phyloP scores from a whole-genome alignment of 176 grass and related monocot species.

The Cymbopogon citratus region DNA sequence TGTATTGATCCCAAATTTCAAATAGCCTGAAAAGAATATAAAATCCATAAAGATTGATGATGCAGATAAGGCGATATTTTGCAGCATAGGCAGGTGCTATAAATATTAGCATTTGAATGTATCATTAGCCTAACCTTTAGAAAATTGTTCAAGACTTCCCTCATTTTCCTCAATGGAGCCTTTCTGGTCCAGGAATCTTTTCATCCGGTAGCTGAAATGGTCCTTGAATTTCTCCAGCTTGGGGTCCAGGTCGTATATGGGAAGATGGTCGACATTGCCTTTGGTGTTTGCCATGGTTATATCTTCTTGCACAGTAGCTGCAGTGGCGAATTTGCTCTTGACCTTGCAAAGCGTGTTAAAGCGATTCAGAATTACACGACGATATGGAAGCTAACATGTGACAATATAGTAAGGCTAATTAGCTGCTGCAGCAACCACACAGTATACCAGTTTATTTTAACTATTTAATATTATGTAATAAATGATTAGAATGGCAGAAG shows the following conservation, averaged over 20 bases:
- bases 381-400: neutral
- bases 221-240: conserved; percentile 57
- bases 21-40: conserved; percentile 52
- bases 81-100: neutral
- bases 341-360: conserved; percentile 27
- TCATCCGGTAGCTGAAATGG: conserved; percentile 69
- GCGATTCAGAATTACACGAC: neutral
- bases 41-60: neutral
- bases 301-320: conserved; percentile 32
- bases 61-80: neutral
- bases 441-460: neutral
- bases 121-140: conserved; percentile 50
- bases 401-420: neutral
- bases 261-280: conserved; percentile 38
- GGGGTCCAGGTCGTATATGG: conserved; percentile 62
- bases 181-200: conserved; percentile 65
- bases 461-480: neutral
- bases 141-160: conserved; percentile 65
- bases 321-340: conserved; percentile 46
- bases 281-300: conserved; percentile 27
- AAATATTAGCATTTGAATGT: neutral
- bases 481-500: neutral
- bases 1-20: conserved; percentile 91
- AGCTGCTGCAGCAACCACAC: neutral
- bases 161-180: conserved; percentile 59